A percentile compares a stretch with the other conserved stretches of the same genome.
Evolutionary conservation across 2,329 filamentous ascomycete species (phyloP).

Genomic region (Cercospora brassicicola): DNA sequence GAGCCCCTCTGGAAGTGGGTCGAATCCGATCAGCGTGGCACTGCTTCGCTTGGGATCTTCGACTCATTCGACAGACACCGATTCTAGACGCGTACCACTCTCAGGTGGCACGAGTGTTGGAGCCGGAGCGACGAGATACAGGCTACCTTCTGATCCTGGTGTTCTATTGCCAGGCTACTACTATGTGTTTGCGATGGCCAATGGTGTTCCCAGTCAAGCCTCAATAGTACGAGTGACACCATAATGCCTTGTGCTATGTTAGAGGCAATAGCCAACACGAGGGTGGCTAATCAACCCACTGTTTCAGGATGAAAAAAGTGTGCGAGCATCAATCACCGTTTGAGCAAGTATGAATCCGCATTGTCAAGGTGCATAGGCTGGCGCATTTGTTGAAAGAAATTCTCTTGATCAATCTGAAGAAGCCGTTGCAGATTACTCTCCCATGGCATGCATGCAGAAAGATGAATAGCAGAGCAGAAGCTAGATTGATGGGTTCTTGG

Average conservation of each 20-base stretch:
- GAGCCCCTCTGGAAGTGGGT: neutral
- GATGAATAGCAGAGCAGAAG: too few species aligned
- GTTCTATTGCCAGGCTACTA: neutral
- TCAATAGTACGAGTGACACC: neutral
- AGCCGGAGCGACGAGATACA: neutral
- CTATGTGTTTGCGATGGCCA: constrained; percentile 6
- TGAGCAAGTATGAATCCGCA: too few species aligned
- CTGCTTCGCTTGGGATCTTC: neutral
- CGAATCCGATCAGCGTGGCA: neutral
- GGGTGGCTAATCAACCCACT: too few species aligned
- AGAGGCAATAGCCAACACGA: too few species aligned
- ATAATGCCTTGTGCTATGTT: neutral
- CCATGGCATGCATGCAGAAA: too few species aligned
- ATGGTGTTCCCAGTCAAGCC: neutral
- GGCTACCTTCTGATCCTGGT: constrained; percentile 6
- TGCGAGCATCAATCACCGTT: too few species aligned
- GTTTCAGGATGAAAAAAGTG: too few species aligned
- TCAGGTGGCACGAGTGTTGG: neutral
- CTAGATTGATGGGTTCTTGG: too few species aligned
- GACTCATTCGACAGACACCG: neutral
- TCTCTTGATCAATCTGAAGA: too few species aligned
- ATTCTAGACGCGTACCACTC: neutral
- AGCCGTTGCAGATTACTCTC: too few species aligned
- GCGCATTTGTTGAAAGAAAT: too few species aligned
- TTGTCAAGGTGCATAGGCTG: too few species aligned